These are phyloP conservation scores for Fusarium mexicanum DNA, from an alignment of 2,329 filamentous ascomycete genomes.

Conservation along the genomic window DNA sequence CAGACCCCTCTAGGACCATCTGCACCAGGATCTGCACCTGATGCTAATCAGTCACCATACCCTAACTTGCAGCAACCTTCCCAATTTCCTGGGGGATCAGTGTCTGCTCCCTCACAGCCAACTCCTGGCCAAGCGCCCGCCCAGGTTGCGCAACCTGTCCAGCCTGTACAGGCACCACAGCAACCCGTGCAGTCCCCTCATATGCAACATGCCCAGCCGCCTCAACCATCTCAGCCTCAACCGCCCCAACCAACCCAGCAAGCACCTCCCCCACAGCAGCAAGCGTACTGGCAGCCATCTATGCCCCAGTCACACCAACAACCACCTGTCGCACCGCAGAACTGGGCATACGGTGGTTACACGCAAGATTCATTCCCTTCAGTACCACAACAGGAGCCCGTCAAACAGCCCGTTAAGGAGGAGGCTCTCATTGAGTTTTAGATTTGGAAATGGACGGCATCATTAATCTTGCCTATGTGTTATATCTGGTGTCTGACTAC, in stretches of 20 bases:
- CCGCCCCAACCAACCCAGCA: constrained; percentile 44
- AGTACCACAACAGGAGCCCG: constrained; percentile 59
- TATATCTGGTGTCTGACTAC: background rate
- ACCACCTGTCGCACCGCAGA: constrained; percentile 51
- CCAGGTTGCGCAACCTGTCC: constrained; percentile 34
- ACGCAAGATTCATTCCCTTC: constrained; percentile 71
- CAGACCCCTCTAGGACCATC: constrained; percentile 51
- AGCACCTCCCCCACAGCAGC: constrained; percentile 46
- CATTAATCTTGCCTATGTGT: background rate
- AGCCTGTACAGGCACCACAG: constrained; percentile 46
- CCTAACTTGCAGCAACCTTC: constrained; percentile 60
- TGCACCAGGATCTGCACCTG: constrained; percentile 52
- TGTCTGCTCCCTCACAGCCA: constrained; percentile 48
- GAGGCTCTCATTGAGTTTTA: constrained; percentile 84
- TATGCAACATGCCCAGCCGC: constrained; percentile 46
- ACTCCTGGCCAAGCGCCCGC: constrained; percentile 46
- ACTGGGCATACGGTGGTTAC: constrained; percentile 61
- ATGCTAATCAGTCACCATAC: constrained; percentile 61
- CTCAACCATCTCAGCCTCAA: constrained; percentile 42
- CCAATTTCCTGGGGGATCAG: constrained; percentile 56
- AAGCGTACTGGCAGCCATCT: constrained; percentile 50
- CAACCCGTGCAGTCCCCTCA: constrained; percentile 24
- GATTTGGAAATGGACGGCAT: constrained; percentile 2
- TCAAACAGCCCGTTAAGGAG: constrained; percentile 66
- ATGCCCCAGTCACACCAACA: constrained; percentile 45